Base-by-base conservation (phyloP, 495 filamentous ascomycete genomes). In the Neurospora sp. region DNA sequence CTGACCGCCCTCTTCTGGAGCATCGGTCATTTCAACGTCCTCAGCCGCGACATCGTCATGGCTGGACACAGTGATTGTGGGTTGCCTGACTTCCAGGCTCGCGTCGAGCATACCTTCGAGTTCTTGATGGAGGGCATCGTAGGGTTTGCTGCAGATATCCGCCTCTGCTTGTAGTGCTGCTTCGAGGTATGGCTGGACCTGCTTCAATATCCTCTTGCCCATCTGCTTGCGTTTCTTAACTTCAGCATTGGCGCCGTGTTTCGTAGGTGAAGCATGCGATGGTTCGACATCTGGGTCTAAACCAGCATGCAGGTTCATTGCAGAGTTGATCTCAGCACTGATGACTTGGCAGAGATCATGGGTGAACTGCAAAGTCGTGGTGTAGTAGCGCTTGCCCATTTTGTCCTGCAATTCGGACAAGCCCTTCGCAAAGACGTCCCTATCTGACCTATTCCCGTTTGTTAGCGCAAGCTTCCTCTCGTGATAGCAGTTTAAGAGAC, bases 151-250 rank as follows among this genome's bases (percentile, higher is more conserved):
- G 71, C 84, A 89, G 10, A 97, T 83, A 61, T 96, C 93, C 48
- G 91, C 89, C 80, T 98, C 95, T 44, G 92, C 92, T 69, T 87
- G 86, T 59, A 92, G 83, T 3, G 93, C 93, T 66, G 90, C 88
- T 79, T 97, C 93, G 8, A 97, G 83, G 46, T 88, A 85, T 20
- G 89, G 88, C 78, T 96, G 91, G 35, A 97, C 86, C 4, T 89
- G 87, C 80, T 92, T 93, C 73, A 97, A 85, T 69, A 98, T 94
- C 59, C 93, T 87, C 79, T 95, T 97, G 16, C 91, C 95, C 38
- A 93, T 83, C 77, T 89, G 80, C 72, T 84, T 90, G 22, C 93
- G 85, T 70, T 84, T 81, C 48, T 76, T 77, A 40, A 74, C 76
- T 48, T 83, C 84, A 27, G 78, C 76, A 42, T 78, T 83, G 73